A percentile compares a stretch with the other conserved stretches of the same genome.
phyloP scores from a whole-genome alignment of 2,329 filamentous ascomycete genomes.

The Hypoxylon sp. region DNA sequence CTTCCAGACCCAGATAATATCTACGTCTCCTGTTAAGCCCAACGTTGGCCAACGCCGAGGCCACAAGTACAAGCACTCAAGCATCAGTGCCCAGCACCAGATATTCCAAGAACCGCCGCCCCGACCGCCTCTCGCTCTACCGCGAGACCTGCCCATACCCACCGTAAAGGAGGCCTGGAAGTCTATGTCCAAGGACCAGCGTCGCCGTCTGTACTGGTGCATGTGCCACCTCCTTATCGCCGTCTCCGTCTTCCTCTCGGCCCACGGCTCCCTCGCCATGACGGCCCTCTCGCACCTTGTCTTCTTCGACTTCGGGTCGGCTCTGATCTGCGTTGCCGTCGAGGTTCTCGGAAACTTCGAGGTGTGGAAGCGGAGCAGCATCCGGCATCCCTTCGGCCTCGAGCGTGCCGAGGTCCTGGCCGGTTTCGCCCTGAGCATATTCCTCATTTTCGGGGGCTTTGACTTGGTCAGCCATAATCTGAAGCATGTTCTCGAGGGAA shows the following conservation, averaged over 20 bases:
- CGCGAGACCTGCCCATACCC: conserved; percentile 91
- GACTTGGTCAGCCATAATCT: conserved; percentile 95
- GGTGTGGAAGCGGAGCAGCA: conserved; percentile 93
- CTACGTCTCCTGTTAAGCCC: conserved; percentile 82
- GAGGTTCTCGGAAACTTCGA: conserved; percentile 97
- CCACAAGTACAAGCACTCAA: conserved; percentile 98
- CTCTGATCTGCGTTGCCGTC: conserved; percentile 90
- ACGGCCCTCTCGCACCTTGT: conserved; percentile 93
- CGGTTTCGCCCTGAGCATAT: conserved; percentile 95
- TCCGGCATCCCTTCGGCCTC: conserved; percentile 93
- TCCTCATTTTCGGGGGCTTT: conserved; percentile 96
- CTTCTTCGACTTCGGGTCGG: conserved; percentile 94
- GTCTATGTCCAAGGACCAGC: conserved; percentile 92
- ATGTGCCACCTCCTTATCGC: conserved; percentile 88
- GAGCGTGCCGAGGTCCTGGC: conserved; percentile 94
- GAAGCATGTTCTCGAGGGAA: conserved; percentile 87
- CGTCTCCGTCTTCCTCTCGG: conserved; percentile 86
- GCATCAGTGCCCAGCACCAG: conserved; percentile 88
- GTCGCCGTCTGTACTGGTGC: conserved; percentile 87
- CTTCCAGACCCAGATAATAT: conserved; percentile 87
- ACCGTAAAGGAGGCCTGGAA: conserved; percentile 89
- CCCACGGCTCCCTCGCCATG: conserved; percentile 88
- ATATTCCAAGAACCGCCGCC: conserved; percentile 95
- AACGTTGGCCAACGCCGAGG: conserved; percentile 92
- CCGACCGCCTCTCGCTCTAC: conserved; percentile 87